Base-by-base conservation (phyloP, 2,329 filamentous ascomycete species). In the Epicoccum nigrum region DNA sequence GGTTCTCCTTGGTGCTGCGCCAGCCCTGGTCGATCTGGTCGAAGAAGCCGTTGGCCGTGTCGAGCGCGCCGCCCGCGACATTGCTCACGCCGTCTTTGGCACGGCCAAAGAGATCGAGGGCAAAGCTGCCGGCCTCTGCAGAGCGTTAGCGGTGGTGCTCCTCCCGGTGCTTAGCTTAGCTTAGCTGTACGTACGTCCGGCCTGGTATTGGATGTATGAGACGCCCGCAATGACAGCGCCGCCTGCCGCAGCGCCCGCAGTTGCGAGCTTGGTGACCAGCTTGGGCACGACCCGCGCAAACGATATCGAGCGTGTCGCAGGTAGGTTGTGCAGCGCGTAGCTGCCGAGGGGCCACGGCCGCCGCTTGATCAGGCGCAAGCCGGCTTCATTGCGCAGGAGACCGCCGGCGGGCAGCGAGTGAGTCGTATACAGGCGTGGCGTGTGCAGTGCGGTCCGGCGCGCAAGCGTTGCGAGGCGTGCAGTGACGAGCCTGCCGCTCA, bases 141-240 rank as follows among this genome's bases (percentile, higher is more conserved):
- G 63, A 28, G 71, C 74, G 55, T 80, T 76, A 78, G 82, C 51
- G 13, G 15, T 15, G 20, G 5, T 3, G 11, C 17, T n/a, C 17
- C 25, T 11, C 23, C 52, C 20, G 58, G 19, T 12, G 7, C 1
- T 1, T 7, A 21, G 34, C 6, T 12, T 4, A 9, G 11, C 4
- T 20, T 21, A 7, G 6, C 7, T 20, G 17, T 54, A 82, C 89
- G 57, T 82, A 92, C 89, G 89, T 48, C 87, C 86, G 57, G 94
- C 93, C 75, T 99, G 94, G 71, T 99, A 97, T 71, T 99, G 94
- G 40, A 99, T 78, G 82, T 96, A 99, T 20, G 92, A 92, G 52
- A 95, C 77, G 2, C 89, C 90, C 12, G 90, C 92, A 60, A 99
- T 84, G 67, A 92, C 90, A 38, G 92, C 83, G 33, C 91, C 92